phyloP scores from a whole-genome alignment of 2,329 filamentous ascomycete species.

The Arthrobotrys sphaeroides region DNA sequence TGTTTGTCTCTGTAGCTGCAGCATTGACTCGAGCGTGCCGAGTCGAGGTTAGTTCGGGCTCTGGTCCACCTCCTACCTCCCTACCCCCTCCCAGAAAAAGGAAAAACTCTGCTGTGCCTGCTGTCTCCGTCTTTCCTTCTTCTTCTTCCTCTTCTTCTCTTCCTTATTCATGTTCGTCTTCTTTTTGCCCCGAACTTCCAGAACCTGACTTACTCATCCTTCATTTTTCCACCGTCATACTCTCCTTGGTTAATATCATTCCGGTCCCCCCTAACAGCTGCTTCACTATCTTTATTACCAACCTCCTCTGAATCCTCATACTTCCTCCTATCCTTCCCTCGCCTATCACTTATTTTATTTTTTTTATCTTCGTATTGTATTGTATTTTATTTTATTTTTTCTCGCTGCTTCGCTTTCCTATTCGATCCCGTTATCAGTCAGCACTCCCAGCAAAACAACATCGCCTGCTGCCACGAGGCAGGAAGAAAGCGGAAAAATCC shows the following conservation, averaged over 20 bases:
- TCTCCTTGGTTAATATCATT: slow-evolving; percentile 8
- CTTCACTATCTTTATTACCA: background rate
- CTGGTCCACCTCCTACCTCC: slow-evolving; percentile 14
- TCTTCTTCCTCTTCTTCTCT: background rate
- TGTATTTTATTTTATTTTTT: slow-evolving; percentile 4
- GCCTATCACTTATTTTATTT: slow-evolving; percentile 25
- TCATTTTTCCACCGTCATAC: slow-evolving; percentile 8
- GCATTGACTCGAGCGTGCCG: slow-evolving; percentile 26
- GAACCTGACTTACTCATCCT: slow-evolving; percentile 3
- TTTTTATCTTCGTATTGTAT: background rate
- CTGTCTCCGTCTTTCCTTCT: slow-evolving; percentile 1
- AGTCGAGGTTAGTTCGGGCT: slow-evolving; percentile 14
- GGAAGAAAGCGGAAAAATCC: slow-evolving; percentile 20
- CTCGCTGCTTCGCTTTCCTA: slow-evolving; percentile 3
- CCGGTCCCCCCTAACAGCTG: background rate
- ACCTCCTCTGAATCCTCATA: background rate
- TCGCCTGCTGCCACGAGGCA: slow-evolving; percentile 19
- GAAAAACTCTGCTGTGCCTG: slow-evolving; percentile 4
- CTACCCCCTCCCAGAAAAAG: background rate
- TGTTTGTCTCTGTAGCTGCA: slow-evolving; percentile 11
- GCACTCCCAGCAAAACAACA: background rate
- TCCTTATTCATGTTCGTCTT: slow-evolving; percentile 6
- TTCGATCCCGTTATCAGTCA: slow-evolving; percentile 16
- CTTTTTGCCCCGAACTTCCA: slow-evolving; percentile 20
- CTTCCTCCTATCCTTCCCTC: background rate